A percentile compares a stretch with the other conserved stretches of the same genome.
Conservation (phyloP, 139 green algal species). For the Chlorella ohadii region DNA sequence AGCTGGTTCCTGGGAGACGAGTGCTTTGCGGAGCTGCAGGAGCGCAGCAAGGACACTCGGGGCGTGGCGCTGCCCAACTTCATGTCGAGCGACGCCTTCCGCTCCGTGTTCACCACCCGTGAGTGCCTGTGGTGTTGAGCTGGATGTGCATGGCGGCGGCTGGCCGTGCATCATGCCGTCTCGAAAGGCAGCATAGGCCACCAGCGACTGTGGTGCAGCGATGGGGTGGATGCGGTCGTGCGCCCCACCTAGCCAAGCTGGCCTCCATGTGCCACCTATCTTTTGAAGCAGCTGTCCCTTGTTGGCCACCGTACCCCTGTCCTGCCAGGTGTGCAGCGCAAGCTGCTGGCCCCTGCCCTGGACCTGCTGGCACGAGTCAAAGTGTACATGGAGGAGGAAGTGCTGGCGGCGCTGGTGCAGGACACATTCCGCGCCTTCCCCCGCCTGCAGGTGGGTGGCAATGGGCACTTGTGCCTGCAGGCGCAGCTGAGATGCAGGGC, state of each 20-base stretch:
- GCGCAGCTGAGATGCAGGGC: too few species aligned
- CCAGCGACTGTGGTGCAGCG: too few species aligned
- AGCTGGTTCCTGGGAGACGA: conserved; percentile 7
- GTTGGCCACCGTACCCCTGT: not conserved
- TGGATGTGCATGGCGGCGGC: too few species aligned
- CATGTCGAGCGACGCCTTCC: not conserved
- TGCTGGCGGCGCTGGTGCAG: not conserved
- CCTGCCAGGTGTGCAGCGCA: not conserved
- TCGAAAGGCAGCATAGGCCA: too few species aligned
- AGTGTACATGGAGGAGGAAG: not conserved
- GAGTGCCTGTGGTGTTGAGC: not conserved
- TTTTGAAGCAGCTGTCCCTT: too few species aligned
- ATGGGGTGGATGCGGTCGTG: too few species aligned
- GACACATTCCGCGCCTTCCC: not conserved
- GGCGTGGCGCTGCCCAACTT: conserved; percentile 12
- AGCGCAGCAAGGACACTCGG: not conserved
- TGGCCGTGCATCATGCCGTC: too few species aligned
- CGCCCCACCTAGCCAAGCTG: too few species aligned
- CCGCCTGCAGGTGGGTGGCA: not conserved
- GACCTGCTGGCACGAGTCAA: not conserved
- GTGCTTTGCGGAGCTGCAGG: conserved; percentile 1
- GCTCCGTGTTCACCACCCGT: not conserved
- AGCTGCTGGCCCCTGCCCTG: not conserved
- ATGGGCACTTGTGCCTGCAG: too few species aligned
- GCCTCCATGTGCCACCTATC: too few species aligned